These are phyloP conservation scores for Stropharia rugosoannulata DNA, from an alignment of 768 basidiomycete genomes.

Conservation along the genomic window DNA sequence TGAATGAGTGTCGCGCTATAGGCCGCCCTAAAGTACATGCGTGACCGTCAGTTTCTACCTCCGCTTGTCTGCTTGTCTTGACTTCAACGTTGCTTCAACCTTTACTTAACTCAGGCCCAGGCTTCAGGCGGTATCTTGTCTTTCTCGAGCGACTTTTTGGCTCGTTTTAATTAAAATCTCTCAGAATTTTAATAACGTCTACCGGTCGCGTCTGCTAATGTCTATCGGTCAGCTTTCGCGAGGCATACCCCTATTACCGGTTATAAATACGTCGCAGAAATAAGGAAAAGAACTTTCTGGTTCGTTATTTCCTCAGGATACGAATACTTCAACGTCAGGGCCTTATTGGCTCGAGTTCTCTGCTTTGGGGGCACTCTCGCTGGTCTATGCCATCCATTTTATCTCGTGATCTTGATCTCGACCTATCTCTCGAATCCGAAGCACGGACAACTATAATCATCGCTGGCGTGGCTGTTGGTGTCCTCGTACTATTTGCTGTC, in stretches of 20 bases:
- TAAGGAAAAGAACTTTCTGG: background rate
- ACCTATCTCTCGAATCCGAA: conserved; percentile 21
- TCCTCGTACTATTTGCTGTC: conserved; percentile 12
- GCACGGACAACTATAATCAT: conserved; percentile 16
- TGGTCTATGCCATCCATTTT: conserved; percentile 13
- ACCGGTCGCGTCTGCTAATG: background rate
- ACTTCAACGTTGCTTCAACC: background rate
- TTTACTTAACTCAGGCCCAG: background rate
- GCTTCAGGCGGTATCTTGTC: too few species aligned
- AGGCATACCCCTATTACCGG: background rate
- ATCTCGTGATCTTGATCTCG: conserved; percentile 19
- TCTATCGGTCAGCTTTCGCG: background rate
- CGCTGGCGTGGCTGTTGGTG: conserved; percentile 17
- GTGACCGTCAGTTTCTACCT: background rate
- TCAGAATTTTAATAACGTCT: background rate
- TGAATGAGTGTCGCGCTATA: conserved; percentile 22
- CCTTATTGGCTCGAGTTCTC: background rate
- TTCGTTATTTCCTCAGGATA: background rate
- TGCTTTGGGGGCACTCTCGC: background rate
- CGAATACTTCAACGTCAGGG: background rate
- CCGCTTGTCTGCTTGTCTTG: background rate
- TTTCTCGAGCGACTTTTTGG: too few species aligned
- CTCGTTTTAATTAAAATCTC: background rate
- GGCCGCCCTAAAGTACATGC: conserved; percentile 26
- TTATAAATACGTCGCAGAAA: background rate